Evolutionary conservation across 2,329 filamentous ascomycete genomes (phyloP).

Genomic region (Lizonia empirigonia): DNA sequence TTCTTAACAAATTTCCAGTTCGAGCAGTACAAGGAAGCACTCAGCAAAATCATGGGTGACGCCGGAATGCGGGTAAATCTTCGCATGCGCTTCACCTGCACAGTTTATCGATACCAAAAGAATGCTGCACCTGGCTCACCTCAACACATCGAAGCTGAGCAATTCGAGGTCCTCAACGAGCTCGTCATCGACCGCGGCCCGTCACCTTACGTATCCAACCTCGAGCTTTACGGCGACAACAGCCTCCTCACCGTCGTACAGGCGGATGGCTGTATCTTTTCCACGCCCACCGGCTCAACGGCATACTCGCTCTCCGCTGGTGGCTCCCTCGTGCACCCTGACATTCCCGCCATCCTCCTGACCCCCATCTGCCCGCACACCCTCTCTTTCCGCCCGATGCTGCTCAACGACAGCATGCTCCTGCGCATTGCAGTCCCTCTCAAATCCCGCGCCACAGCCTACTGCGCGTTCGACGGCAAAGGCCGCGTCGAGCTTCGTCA

Average conservation of each 20-base stretch:
- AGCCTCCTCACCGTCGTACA: conserved; percentile 94
- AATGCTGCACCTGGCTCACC: conserved; percentile 58
- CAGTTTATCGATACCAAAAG: conserved; percentile 75
- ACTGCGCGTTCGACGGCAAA: conserved; percentile 97
- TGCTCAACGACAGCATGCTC: conserved; percentile 91
- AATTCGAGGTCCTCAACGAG: conserved; percentile 98
- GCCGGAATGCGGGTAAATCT: conserved; percentile 96
- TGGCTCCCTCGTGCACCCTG: conserved; percentile 92
- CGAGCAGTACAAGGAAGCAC: conserved; percentile 81
- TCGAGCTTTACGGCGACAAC: conserved; percentile 95
- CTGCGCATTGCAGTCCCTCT: conserved; percentile 86
- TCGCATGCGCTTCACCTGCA: conserved; percentile 98
- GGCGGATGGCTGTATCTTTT: conserved; percentile 97
- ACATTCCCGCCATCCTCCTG: conserved; percentile 93
- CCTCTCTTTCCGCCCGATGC: conserved; percentile 95
- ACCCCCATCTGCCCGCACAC: conserved; percentile 98
- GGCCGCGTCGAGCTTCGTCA: conserved; percentile 90
- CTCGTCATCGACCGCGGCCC: conserved; percentile 97
- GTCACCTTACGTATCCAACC: conserved; percentile 93
- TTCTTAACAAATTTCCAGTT: conserved; percentile 91
- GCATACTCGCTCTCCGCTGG: conserved; percentile 96
- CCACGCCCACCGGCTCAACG: conserved; percentile 86
- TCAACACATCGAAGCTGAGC: conserved; percentile 80
- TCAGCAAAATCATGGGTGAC: conserved; percentile 90
- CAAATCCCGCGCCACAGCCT: conserved; percentile 87